A percentile compares a stretch with the other conserved stretches of the same genome.
phyloP scores from a whole-genome alignment of 2,329 filamentous ascomycete genomes.

The Neoascochyta sp. region DNA sequence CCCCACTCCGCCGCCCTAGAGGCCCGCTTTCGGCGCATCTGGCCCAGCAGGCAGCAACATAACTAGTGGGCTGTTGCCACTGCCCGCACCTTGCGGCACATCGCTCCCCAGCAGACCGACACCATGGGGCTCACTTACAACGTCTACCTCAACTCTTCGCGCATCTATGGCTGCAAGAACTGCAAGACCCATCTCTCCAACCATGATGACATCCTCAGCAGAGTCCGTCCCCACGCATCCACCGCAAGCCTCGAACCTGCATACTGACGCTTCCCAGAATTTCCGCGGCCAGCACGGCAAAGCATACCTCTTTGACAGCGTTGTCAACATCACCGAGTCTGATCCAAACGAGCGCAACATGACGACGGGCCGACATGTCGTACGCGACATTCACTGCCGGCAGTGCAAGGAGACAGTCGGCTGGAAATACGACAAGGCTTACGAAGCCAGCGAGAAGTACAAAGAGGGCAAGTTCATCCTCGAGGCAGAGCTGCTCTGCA shows the following conservation, averaged over 20 bases:
- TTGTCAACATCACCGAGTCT: conserved; percentile 83
- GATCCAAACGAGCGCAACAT: conserved; percentile 93
- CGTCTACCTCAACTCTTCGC: conserved; percentile 78
- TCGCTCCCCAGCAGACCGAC: too few species aligned
- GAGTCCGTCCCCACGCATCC: conserved; percentile 55
- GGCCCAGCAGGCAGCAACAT: too few species aligned
- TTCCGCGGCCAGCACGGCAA: conserved; percentile 98
- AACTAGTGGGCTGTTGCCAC: too few species aligned
- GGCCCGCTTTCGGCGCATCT: too few species aligned
- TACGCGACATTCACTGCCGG: conserved; percentile 86
- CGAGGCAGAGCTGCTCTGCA: conserved; percentile 83
- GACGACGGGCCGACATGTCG: conserved; percentile 93
- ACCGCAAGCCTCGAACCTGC: neutral
- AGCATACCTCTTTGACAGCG: conserved; percentile 89
- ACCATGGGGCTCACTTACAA: conserved; percentile 87
- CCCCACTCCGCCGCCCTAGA: too few species aligned
- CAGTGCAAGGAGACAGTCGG: conserved; percentile 91
- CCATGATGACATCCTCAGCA: conserved; percentile 91
- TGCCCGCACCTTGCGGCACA: too few species aligned
- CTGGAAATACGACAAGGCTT: conserved; percentile 99
- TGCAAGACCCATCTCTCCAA: conserved; percentile 96
- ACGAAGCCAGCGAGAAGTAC: conserved; percentile 88
- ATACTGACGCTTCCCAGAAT: conserved; percentile 58
- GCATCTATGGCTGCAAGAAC: conserved; percentile 85
- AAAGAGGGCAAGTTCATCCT: conserved; percentile 99